These are phyloP conservation scores for Waltergamsia citrina DNA, from an alignment of 2,329 filamentous ascomycete genomes.

Conservation along the genomic window DNA sequence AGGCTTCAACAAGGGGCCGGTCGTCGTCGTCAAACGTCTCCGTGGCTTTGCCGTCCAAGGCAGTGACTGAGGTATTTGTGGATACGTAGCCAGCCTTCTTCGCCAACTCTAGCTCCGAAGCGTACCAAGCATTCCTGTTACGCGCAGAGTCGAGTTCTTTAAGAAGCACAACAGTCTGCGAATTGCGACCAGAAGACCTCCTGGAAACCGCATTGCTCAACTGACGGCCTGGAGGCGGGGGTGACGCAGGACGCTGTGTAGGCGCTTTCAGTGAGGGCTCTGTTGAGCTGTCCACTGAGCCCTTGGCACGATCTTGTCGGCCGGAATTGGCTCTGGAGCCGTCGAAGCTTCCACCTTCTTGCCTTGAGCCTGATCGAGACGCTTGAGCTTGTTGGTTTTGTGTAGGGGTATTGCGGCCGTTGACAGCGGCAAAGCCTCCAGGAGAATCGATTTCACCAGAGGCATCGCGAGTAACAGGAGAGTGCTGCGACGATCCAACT, in stretches of 20 bases:
- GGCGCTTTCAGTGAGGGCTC: conserved; percentile 41
- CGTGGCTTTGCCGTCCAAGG: conserved; percentile 64
- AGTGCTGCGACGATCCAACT: conserved; percentile 25
- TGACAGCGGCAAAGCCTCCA: conserved; percentile 41
- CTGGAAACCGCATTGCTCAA: conserved; percentile 48
- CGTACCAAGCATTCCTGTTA: conserved; percentile 92
- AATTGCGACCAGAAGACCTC: conserved; percentile 50
- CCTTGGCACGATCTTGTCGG: conserved; percentile 40
- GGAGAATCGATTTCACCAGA: conserved; percentile 19
- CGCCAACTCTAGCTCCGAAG: conserved; percentile 86
- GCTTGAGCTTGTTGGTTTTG: conserved; percentile 24
- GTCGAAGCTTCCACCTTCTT: conserved; percentile 13
- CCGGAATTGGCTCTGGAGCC: not conserved
- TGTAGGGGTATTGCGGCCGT: conserved; percentile 57
- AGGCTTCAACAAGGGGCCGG: conserved; percentile 80
- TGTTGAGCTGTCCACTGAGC: conserved; percentile 58
- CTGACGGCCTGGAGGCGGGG: conserved; percentile 48
- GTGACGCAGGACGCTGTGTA: conserved; percentile 39
- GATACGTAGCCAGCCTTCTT: conserved; percentile 81
- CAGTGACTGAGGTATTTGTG: conserved; percentile 58
- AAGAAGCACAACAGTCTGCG: conserved; percentile 63
- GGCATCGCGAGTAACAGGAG: conserved; percentile 10
- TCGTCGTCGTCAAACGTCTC: conserved; percentile 89
- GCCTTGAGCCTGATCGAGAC: conserved; percentile 17
- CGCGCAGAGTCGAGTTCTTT: conserved; percentile 82